Conservation (phyloP, 495 filamentous ascomycete species). For the Neurospora hispaniola region DNA sequence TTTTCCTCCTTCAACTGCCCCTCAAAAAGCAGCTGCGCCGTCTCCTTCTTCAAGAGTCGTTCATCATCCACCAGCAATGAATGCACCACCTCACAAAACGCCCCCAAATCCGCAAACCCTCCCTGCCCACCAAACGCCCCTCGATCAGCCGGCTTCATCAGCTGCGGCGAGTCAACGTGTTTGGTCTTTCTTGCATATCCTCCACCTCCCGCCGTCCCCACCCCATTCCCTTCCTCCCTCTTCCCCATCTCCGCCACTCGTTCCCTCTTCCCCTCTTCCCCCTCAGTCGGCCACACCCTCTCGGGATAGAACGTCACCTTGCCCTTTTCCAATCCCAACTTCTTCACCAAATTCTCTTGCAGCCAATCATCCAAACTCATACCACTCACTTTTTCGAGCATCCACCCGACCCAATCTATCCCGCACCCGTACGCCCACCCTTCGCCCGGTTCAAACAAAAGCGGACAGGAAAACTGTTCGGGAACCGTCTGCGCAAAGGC, state of each 20-base stretch:
- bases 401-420: constrained; percentile 23
- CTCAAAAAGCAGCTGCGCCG: constrained; percentile 19
- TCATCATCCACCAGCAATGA: constrained; percentile 24
- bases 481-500: constrained; percentile 10
- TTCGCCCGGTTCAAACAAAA: constrained; percentile 28
- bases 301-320: constrained; percentile 22
- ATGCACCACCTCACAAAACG: constrained; percentile 19
- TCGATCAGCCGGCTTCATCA: not conserved
- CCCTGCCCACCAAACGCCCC: constrained; percentile 25
- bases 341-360: constrained; percentile 15
- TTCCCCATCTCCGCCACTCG: constrained; percentile 13
- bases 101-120: constrained; percentile 11
- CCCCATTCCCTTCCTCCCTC: not conserved
- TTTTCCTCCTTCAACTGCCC: constrained; percentile 13
- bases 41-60: constrained; percentile 17
- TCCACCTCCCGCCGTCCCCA: not conserved
- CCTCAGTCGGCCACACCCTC: not conserved
- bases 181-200: not conserved
- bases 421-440: constrained; percentile 27
- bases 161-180: not conserved
- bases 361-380: constrained; percentile 19
- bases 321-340: constrained; percentile 5
- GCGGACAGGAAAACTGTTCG: constrained; percentile 17
- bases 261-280: not conserved
- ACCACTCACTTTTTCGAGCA: constrained; percentile 21